Evolutionary conservation across 1,139 yeast species (phyloP).

Genomic region (Maudiozyma humilis): DNA sequence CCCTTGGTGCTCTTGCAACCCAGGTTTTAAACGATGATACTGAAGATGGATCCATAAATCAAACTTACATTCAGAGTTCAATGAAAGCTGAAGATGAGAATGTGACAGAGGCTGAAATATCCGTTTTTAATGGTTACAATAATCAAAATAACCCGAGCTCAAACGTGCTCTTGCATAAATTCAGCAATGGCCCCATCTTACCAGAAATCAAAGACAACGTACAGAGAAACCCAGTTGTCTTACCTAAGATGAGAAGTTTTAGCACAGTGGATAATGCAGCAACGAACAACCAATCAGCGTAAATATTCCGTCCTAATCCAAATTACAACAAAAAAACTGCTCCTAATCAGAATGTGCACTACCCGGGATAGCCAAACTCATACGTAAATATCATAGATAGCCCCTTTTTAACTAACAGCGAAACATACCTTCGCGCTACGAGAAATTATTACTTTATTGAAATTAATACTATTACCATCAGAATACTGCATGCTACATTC

Average conservation of each 20-base stretch:
- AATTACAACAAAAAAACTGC: background rate
- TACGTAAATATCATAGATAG: no score
- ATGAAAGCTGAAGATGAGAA: slow-evolving; percentile 16
- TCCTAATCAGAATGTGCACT: no score
- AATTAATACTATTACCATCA: no score
- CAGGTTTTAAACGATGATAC: slow-evolving; percentile 36
- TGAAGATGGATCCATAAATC: slow-evolving; percentile 22
- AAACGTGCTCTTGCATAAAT: slow-evolving; percentile 6
- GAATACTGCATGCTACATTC: no score
- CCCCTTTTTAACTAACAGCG: no score
- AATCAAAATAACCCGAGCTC: slow-evolving; percentile 1
- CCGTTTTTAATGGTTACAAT: slow-evolving; percentile 6
- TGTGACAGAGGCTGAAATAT: slow-evolving; percentile 19
- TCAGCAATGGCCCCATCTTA: slow-evolving; percentile 6
- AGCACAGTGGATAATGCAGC: slow-evolving; percentile 16
- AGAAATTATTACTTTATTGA: no score
- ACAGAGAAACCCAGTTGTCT: background rate
- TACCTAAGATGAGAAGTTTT: slow-evolving; percentile 27
- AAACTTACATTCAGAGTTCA: slow-evolving; percentile 17
- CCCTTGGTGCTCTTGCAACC: slow-evolving; percentile 41
- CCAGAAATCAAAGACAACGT: slow-evolving; percentile 7
- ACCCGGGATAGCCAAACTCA: no score
- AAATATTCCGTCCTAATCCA: background rate
- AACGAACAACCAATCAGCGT: background rate
- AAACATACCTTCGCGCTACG: no score